phyloP scores from a whole-genome alignment of 2,329 filamentous ascomycete species.

The Corniculantispora saksenae region DNA sequence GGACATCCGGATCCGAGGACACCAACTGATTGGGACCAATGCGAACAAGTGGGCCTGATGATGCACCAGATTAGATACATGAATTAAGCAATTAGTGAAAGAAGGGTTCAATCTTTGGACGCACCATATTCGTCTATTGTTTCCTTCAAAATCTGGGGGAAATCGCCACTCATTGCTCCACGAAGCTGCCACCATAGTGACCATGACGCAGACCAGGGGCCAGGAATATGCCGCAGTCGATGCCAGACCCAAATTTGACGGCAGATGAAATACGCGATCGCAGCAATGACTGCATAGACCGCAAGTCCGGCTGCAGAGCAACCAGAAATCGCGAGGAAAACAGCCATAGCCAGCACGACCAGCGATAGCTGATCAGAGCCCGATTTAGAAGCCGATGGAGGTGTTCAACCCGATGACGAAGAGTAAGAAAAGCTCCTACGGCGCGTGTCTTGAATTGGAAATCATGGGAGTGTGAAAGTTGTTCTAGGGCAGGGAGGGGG shows the following conservation, averaged over 20 bases:
- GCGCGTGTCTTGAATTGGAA: background rate
- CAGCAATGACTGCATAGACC: background rate
- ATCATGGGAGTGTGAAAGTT: background rate
- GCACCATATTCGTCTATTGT: conserved; percentile 30
- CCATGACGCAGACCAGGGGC: conserved; percentile 29
- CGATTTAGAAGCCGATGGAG: no score
- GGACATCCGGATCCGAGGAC: conserved; percentile 40
- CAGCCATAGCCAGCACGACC: background rate
- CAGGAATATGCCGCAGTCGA: conserved; percentile 32
- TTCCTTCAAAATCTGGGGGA: conserved; percentile 30
- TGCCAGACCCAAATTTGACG: conserved; percentile 27
- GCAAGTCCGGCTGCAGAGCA: background rate
- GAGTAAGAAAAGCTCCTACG: background rate
- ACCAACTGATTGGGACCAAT: conserved; percentile 45
- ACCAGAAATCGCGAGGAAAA: background rate
- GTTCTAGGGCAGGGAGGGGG: no score
- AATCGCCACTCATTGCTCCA: conserved; percentile 29
- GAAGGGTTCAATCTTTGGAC: background rate
- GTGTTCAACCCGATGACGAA: background rate
- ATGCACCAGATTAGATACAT: background rate
- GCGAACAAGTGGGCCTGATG: conserved; percentile 37
- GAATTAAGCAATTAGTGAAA: background rate
- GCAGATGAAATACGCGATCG: background rate
- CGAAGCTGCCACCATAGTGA: conserved; percentile 33
- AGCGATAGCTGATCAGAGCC: background rate